These are phyloP conservation scores for Paracamarosporium sp. DNA, from an alignment of 2,329 filamentous ascomycete genomes.

Conservation along the genomic window DNA sequence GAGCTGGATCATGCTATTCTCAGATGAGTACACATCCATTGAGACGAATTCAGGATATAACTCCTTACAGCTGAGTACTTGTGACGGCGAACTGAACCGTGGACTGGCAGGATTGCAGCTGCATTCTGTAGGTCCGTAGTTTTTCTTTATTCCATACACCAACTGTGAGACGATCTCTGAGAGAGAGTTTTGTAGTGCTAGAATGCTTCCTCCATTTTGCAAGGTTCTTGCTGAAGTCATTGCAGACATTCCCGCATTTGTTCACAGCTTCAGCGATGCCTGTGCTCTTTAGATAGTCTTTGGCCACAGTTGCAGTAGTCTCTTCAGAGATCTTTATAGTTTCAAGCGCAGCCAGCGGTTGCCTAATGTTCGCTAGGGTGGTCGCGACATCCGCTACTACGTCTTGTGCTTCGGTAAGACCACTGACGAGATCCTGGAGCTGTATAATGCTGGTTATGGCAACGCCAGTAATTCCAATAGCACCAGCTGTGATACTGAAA, in stretches of 20 bases:
- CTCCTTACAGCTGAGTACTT: conserved; percentile 19
- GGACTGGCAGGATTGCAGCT: conserved; percentile 15
- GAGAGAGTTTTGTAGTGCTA: conserved; percentile 11
- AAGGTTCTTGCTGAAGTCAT: conserved; percentile 15
- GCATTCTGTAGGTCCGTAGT: conserved; percentile 14
- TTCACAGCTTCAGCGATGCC: conserved; percentile 21
- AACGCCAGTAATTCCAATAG: conserved; percentile 12
- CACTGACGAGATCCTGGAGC: conserved; percentile 11
- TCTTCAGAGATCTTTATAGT: conserved; percentile 11
- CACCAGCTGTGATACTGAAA: conserved; percentile 5
- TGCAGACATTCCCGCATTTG: conserved; percentile 15
- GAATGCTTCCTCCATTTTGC: conserved; percentile 22
- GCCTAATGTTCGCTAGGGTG: conserved; percentile 13
- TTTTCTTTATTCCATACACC: conserved; percentile 22
- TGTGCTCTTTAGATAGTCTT: conserved; percentile 16
- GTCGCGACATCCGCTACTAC: conserved; percentile 13
- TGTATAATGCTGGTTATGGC: conserved; percentile 14
- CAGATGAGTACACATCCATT: background rate
- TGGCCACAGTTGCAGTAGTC: conserved; percentile 5
- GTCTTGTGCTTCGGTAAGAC: conserved; percentile 17
- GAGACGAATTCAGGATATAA: background rate
- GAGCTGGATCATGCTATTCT: conserved; percentile 14
- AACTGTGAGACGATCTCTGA: conserved; percentile 15
- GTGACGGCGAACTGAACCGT: conserved; percentile 17
- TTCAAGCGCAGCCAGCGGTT: conserved; percentile 16